Base-by-base conservation (phyloP, 1,284 basidiomycete species). In the Cryptococcus sp. region DNA sequence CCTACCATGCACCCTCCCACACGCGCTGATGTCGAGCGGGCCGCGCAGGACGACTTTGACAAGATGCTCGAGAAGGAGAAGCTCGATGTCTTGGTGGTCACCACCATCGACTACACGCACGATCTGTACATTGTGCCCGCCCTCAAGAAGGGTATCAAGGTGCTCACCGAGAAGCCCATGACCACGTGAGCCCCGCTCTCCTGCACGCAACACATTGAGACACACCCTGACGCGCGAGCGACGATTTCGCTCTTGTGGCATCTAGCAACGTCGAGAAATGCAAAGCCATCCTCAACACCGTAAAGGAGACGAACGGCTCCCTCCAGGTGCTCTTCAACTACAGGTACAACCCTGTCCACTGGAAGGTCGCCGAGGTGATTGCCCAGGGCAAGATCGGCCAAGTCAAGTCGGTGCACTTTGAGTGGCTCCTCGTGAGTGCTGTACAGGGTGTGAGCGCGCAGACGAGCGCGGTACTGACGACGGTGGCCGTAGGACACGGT, bases 81-180 rank as follows among this genome's bases (percentile, higher is more conserved):
- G 42, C 79, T 83, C 28, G 79, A 82, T 62, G 78, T 78, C 5
- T 66, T 82, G 3, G 81, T 83, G 8, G 77, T 83, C 5, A 83
- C 81, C n/a, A 82, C 81, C 46, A 74, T 83, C 33, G 82, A 83
- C 65, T 78, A 80, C 6, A 72, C 80, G 46, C 82, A 83, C 61
- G 79, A 82, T 66, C 46, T 71, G 52, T 83, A 81, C 67, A 83
- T 83, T 59, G 61, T 75, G 33, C 72, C 74, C 1, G 74, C 72
- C 9, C 48, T 76, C 7, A 59, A 70, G 49, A 53, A 55, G 18
- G 71, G 74, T n/a, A 68, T 76, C 59, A 64, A 65, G 21, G 81
- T 83, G 6, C 62, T 83, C 38, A 81, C 82, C 9, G 82, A 83
- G 69, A 83, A 83, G 67, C 82, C 81, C 0, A 82, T 83, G 81